Conservation (phyloP, 129 eudicot species). For the Centaurea solstitialis region DNA sequence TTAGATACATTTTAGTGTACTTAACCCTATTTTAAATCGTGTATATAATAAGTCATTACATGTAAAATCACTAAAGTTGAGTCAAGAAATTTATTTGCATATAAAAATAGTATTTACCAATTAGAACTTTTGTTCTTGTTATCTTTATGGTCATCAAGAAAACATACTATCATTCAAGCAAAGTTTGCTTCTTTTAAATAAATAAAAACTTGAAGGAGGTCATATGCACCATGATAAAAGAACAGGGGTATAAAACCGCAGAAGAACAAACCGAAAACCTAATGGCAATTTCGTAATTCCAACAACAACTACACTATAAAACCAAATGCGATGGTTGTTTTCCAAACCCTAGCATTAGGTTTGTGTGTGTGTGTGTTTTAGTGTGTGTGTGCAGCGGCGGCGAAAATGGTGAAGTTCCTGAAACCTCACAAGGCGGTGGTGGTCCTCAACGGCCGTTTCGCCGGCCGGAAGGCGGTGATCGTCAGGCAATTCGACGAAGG, state of each 20-base stretch:
- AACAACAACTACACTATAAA: slow-evolving; percentile 1
- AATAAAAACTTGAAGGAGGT: background rate
- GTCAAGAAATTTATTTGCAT: too few species aligned
- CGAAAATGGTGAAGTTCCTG: slow-evolving; percentile 65
- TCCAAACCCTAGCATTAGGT: slow-evolving; percentile 21
- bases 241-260: slow-evolving; percentile 7
- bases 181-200: background rate
- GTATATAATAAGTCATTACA: too few species aligned
- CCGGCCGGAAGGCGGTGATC: slow-evolving; percentile 63
- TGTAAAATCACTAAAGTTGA: too few species aligned
- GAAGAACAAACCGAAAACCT: background rate
- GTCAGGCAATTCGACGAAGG: slow-evolving; percentile 63
- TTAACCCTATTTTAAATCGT: too few species aligned
- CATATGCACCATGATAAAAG: background rate
- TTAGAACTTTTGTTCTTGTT: background rate
- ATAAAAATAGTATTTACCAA: too few species aligned
- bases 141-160: background rate
- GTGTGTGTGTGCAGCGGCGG: slow-evolving; percentile 9
- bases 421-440: slow-evolving; percentile 75
- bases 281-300: slow-evolving; percentile 20
- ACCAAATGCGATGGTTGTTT: background rate
- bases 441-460: slow-evolving; percentile 62
- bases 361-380: background rate
- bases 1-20: too few species aligned
- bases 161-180: background rate